phyloP scores from a whole-genome alignment of 129 eudicot genomes.

The Centrapalus pauciflorus region DNA sequence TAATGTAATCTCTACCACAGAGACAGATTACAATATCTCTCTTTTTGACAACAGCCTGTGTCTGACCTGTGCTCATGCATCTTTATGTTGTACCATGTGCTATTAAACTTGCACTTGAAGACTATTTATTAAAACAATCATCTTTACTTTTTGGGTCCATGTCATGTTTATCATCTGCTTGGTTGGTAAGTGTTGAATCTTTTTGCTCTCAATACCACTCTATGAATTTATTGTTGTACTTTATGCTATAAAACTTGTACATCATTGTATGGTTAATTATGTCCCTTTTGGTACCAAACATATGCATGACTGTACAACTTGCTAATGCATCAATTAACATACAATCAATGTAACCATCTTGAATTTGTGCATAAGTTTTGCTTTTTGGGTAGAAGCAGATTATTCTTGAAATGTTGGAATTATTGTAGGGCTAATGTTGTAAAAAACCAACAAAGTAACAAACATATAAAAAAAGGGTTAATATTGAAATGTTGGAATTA shows the following conservation, averaged over 20 bases:
- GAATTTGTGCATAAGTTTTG: background rate
- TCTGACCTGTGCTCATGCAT: constrained; percentile 24
- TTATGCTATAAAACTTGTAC: background rate
- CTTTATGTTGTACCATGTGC: constrained; percentile 16
- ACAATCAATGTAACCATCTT: too few relatives aligned
- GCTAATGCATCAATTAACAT: background rate
- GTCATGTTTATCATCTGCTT: background rate
- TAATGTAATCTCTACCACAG: constrained; percentile 1
- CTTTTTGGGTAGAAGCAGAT: background rate
- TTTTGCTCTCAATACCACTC: background rate
- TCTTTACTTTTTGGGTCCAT: constrained; percentile 3
- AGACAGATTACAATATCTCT: background rate
- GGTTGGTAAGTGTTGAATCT: constrained; percentile 7
- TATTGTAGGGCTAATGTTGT: too few relatives aligned
- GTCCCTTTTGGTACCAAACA: background rate
- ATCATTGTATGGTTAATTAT: background rate
- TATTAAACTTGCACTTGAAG: constrained; percentile 18
- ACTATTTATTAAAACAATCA: background rate
- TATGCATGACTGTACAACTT: background rate
- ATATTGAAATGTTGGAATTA: background rate
- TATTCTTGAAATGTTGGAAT: constrained; percentile 8
- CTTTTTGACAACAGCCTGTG: constrained; percentile 23
- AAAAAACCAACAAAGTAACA: too few relatives aligned
- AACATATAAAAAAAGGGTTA: too few relatives aligned
- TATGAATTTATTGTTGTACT: background rate